Evolutionary conservation across 495 filamentous ascomycete genomes (phyloP).

Genomic region (Evansstolkia leycettana): DNA sequence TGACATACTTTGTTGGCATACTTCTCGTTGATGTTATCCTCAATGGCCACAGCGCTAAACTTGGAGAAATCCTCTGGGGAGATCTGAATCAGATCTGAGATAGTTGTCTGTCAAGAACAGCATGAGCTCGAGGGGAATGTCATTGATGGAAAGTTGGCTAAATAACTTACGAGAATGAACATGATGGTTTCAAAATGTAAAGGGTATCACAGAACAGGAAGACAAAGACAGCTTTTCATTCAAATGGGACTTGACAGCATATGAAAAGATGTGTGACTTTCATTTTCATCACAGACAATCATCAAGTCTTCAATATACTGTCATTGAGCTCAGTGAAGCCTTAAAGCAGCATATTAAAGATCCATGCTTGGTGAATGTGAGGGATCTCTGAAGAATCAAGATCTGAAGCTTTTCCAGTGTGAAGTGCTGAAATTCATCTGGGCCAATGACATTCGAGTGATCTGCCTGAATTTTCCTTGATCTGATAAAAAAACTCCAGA

Average conservation of each 20-base stretch:
- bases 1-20: constrained; percentile 81
- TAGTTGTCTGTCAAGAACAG: constrained; percentile 38
- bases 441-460: constrained; percentile 11
- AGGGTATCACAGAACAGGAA: no score
- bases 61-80: constrained; percentile 74
- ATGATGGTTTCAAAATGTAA: constrained; percentile 15
- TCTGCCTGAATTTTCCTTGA: constrained; percentile 2
- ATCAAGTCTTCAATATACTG: background rate
- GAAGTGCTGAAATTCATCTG: background rate
- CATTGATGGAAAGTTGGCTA: background rate
- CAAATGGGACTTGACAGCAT: no score
- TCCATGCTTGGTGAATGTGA: no score
- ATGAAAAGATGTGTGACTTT: background rate
- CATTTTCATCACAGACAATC: constrained; percentile 8
- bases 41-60: constrained; percentile 62
- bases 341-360: constrained; percentile 6
- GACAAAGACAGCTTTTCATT: no score
- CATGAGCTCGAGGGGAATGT: background rate
- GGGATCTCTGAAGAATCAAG: no score
- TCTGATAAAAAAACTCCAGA: constrained; percentile 8
- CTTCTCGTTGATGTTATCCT: constrained; percentile 91
- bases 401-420: constrained; percentile 1
- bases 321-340: background rate
- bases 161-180: constrained; percentile 44
- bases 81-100: constrained; percentile 88